Evolutionary conservation across 2,329 filamentous ascomycete genomes (phyloP), one percentile per base, ranked within the genome.

Genomic region (Thermothelomyces thermophilus): DNA sequence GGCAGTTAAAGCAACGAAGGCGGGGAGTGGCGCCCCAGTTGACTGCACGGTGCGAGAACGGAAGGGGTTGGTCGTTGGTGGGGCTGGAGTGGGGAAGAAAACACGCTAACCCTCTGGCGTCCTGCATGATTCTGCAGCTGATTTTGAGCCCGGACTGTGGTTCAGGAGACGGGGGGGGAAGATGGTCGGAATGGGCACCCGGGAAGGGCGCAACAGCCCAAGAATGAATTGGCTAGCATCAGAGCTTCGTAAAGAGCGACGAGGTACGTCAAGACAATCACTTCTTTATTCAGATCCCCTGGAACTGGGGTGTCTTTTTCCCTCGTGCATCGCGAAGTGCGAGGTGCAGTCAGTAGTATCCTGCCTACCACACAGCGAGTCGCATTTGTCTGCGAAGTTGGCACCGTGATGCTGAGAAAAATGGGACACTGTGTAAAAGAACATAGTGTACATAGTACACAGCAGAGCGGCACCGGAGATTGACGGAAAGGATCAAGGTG

Each of bases 1-100:
- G 60, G 67, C 63, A 65, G 64, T 69, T 68, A 68, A 65, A 64
- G 60, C 65, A 65, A 60, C 55, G 57, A 63, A 60, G 60, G 59
- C 60, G 59, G 60, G 61, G 60, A 56, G 57, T 54, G 58, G 58
- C 58, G 57, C 59, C 56, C 58, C 46, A 20, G 31, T 36, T 24
- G 43, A 20, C 50, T 45, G 53, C 48, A 56, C 57, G 28, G 56
- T 59, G 56, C 53, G 51, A 51, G 48, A 26, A 37, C 14, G 48
- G 52, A 51, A 41, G 39, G 56, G 55, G 57, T 57, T 58, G 55
- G 56, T 52, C 55, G 44, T 52, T 16, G 47, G 44, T 55, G 54
- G 54, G 51, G 52, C 55, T 45, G 53, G 58, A 57, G 56, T 58
- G 61, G 63, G 53, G 64, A 62, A 58, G 55, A 48, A 45, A 58